These are phyloP conservation scores for Tolypocladium guangdongense DNA, from an alignment of 2,329 filamentous ascomycete species.

Conservation along the genomic window DNA sequence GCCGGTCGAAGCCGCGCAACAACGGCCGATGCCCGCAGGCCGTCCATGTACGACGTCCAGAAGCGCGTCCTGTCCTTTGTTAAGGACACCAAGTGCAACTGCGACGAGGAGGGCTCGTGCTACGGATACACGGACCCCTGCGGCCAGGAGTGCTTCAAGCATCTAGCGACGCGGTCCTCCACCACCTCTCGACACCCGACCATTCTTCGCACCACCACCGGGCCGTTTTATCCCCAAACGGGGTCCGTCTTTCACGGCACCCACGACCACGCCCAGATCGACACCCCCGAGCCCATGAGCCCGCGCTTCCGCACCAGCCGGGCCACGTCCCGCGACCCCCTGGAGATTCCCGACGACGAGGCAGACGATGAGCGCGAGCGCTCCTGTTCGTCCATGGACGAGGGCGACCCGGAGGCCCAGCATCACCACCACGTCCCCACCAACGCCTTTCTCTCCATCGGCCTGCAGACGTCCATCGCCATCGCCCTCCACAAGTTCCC, in stretches of 20 bases:
- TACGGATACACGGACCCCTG: slow-evolving; percentile 56
- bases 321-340: slow-evolving; percentile 27
- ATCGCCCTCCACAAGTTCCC: slow-evolving; percentile 96
- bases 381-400: slow-evolving; percentile 17
- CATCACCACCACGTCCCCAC: slow-evolving; percentile 94
- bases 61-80: slow-evolving; percentile 53
- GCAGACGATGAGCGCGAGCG: slow-evolving; percentile 10
- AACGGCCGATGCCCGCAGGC: slow-evolving; percentile 27
- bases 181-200: slow-evolving; percentile 22
- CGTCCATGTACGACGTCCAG: slow-evolving; percentile 44
- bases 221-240: slow-evolving; percentile 17
- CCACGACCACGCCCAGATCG: slow-evolving; percentile 15
- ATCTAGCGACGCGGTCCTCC: slow-evolving; percentile 30
- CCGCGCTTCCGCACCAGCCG: slow-evolving; percentile 24
- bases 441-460: slow-evolving; percentile 87
- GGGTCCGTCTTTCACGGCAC: slow-evolving; percentile 14
- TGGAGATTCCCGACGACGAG: slow-evolving; percentile 15
- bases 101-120: slow-evolving; percentile 49
- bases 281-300: slow-evolving; percentile 17
- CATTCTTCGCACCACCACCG: slow-evolving; percentile 31
- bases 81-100: slow-evolving; percentile 52
- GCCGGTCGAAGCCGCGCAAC: slow-evolving; percentile 13
- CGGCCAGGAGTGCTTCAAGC: slow-evolving; percentile 55
- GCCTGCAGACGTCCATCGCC: slow-evolving; percentile 89
- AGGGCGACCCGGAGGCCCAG: slow-evolving; percentile 36